Conservation (phyloP, 495 filamentous ascomycete species). For the Trichoderma virens region DNA sequence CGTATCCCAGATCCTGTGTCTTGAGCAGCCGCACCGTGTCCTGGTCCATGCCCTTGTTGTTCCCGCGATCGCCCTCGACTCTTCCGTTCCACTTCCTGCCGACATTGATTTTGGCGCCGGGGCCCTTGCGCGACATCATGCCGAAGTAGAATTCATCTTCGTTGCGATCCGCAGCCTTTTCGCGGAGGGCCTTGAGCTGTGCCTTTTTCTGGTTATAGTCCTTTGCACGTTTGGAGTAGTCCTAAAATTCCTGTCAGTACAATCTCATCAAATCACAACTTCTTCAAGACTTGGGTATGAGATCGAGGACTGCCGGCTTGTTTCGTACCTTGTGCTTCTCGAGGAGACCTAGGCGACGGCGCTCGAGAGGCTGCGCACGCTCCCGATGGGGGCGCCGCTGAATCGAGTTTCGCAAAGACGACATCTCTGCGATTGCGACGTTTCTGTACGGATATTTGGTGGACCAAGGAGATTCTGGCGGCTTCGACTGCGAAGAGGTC, state of each 20-base stretch:
- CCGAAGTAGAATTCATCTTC: constrained; percentile 95
- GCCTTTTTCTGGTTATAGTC: constrained; percentile 82
- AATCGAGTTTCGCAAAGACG: constrained; percentile 12
- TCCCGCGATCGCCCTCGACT: constrained; percentile 56
- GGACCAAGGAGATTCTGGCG: background rate
- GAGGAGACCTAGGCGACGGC: constrained; percentile 73
- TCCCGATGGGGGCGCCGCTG: constrained; percentile 57
- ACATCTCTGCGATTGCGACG: background rate
- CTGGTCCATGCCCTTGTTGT: constrained; percentile 43
- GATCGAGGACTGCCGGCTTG: constrained; percentile 21
- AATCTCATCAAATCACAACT: constrained; percentile 27
- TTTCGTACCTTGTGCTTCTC: constrained; percentile 73
- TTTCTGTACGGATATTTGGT: background rate
- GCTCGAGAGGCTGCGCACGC: constrained; percentile 76
- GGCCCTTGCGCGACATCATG: constrained; percentile 61
- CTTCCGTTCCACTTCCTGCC: constrained; percentile 40
- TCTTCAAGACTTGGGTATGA: too few species aligned
- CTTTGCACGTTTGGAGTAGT: constrained; percentile 84
- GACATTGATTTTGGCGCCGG: constrained; percentile 27
- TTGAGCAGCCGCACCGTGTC: constrained; percentile 83
- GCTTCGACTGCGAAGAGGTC: background rate
- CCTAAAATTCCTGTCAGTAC: constrained; percentile 25
- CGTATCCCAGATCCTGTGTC: constrained; percentile 89
- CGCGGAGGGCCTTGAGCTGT: constrained; percentile 66
- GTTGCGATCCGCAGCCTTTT: constrained; percentile 80